phyloP scores from a whole-genome alignment of 148 eudicot species.

The Talinum fruticosum region DNA sequence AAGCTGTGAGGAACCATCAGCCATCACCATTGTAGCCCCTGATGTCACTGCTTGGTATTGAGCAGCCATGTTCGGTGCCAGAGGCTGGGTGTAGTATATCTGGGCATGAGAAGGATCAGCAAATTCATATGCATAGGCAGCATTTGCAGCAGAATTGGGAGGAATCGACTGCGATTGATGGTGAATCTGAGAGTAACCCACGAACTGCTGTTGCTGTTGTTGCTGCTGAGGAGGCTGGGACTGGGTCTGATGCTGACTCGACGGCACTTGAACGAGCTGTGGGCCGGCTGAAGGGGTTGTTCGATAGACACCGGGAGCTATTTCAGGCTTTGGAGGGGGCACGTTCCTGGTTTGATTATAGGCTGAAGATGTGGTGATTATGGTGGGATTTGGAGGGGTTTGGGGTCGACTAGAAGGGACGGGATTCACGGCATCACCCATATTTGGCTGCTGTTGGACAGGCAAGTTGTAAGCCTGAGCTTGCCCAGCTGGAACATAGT shows the following conservation, averaged over 20 bases:
- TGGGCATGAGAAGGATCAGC: constrained; percentile 61
- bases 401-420: constrained; percentile 42
- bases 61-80: constrained; percentile 53
- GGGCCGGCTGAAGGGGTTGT: constrained; percentile 33
- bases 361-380: constrained; percentile 29
- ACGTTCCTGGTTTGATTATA: constrained; percentile 36
- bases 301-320: constrained; percentile 49
- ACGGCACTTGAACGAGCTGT: constrained; percentile 47
- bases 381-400: constrained; percentile 37
- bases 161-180: constrained; percentile 64
- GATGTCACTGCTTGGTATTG: constrained; percentile 65
- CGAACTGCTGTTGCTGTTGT: constrained; percentile 45
- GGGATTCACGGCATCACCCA: constrained; percentile 33
- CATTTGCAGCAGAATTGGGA: constrained; percentile 40
- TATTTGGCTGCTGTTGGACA: constrained; percentile 43
- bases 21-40: constrained; percentile 28
- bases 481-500: constrained; percentile 61
- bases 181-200: constrained; percentile 61
- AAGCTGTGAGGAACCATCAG: constrained; percentile 56
- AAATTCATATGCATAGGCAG: constrained; percentile 61
- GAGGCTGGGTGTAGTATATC: constrained; percentile 60
- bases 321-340: constrained; percentile 50
- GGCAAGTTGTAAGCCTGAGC: constrained; percentile 61
- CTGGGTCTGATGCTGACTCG: constrained; percentile 41
- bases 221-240: constrained; percentile 25